Evolutionary conservation across 805 yeast genomes (phyloP).

Genomic region (Grigorovia transvaalensis): DNA sequence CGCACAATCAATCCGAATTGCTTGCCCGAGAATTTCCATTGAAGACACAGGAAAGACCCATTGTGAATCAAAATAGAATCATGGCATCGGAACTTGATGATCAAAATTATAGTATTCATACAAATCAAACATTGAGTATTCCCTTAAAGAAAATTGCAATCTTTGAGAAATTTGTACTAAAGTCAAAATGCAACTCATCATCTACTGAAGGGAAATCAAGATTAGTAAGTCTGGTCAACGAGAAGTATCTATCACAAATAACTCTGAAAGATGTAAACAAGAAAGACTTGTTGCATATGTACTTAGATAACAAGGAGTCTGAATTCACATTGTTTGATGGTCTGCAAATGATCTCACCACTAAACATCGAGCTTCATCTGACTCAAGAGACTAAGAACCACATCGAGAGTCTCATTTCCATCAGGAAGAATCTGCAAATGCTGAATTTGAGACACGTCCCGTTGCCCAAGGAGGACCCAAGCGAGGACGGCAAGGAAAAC

Average conservation of each 20-base stretch:
- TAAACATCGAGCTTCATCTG: slow-evolving; percentile 18
- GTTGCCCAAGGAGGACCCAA: background rate
- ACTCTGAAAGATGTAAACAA: slow-evolving; percentile 36
- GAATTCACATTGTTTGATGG: slow-evolving; percentile 76
- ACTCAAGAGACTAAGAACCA: slow-evolving; percentile 38
- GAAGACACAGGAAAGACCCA: slow-evolving; percentile 40
- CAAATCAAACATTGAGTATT: slow-evolving; percentile 30
- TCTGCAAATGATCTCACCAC: slow-evolving; percentile 38
- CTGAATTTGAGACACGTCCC: slow-evolving; percentile 31
- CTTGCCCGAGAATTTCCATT: slow-evolving; percentile 49
- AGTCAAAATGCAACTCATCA: slow-evolving; percentile 13
- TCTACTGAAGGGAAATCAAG: slow-evolving; percentile 16
- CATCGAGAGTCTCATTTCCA: slow-evolving; percentile 33
- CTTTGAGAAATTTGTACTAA: slow-evolving; percentile 42
- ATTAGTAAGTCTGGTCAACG: slow-evolving; percentile 47
- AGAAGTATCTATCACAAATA: slow-evolving; percentile 48
- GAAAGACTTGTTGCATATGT: slow-evolving; percentile 44
- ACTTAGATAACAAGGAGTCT: slow-evolving; percentile 57
- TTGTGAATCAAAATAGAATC: slow-evolving; percentile 45
- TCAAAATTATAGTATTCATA: slow-evolving; percentile 1
- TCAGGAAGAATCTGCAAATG: slow-evolving; percentile 42
- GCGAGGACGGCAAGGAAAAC: slow-evolving; percentile 3
- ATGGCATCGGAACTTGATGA: slow-evolving; percentile 3
- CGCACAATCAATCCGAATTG: slow-evolving; percentile 55
- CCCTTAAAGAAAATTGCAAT: slow-evolving; percentile 41